phyloP scores from a whole-genome alignment of 176 grass and related monocot species.

The Zoysia japonica region DNA sequence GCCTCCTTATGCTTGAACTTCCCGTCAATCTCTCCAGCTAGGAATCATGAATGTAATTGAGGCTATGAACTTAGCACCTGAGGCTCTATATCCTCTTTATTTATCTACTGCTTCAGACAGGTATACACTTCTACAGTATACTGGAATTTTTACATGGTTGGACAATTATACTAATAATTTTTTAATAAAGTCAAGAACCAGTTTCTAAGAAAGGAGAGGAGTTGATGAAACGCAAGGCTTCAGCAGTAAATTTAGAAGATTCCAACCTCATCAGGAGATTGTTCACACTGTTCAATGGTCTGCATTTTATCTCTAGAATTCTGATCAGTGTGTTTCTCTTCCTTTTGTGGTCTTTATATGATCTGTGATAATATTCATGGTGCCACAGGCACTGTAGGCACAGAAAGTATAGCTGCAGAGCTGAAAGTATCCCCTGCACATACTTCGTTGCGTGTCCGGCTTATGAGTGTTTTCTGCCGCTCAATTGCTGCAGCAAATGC shows the following conservation, averaged over 20 bases:
- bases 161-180: slow-evolving; percentile 37
- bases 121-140: slow-evolving; percentile 44
- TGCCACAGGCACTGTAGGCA: slow-evolving; percentile 59
- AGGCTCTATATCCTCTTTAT: slow-evolving; percentile 82
- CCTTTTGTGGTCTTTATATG: neutral
- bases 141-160: slow-evolving; percentile 25
- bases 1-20: slow-evolving; percentile 34
- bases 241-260: slow-evolving; percentile 81
- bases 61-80: slow-evolving; percentile 78
- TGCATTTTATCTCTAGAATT: slow-evolving; percentile 27
- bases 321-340: neutral
- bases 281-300: slow-evolving; percentile 86
- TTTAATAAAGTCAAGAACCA: slow-evolving; percentile 73
- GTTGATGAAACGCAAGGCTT: slow-evolving; percentile 73
- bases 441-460: slow-evolving; percentile 62
- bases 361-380: slow-evolving; percentile 34
- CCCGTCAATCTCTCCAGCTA: slow-evolving; percentile 57
- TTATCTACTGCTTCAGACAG: slow-evolving; percentile 77
- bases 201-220: slow-evolving; percentile 89
- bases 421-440: slow-evolving; percentile 72
- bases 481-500: slow-evolving; percentile 86
- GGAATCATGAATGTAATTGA: slow-evolving; percentile 89
- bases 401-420: slow-evolving; percentile 84
- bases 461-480: slow-evolving; percentile 87
- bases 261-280: slow-evolving; percentile 67